Evolutionary conservation across 192 early-diverging fungal species (phyloP).

Genomic region (Pilobolus umbonatus): DNA sequence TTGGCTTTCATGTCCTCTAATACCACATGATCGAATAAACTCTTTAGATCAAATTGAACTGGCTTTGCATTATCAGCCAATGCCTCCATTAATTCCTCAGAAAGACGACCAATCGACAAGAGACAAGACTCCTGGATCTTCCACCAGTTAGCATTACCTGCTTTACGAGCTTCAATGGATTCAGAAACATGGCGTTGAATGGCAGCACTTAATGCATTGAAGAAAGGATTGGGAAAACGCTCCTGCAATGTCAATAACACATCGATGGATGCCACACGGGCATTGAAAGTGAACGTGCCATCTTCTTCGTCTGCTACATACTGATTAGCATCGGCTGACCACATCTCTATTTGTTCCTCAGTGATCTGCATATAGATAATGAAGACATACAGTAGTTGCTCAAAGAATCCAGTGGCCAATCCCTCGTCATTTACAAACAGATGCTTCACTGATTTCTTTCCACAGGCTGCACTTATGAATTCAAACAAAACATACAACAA

Average conservation of each 20-base stretch:
- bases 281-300: slow-evolving; percentile 80
- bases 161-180: slow-evolving; percentile 47
- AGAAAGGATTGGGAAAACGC: slow-evolving; percentile 36
- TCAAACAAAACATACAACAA: slow-evolving; percentile 67
- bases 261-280: slow-evolving; percentile 79
- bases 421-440: slow-evolving; percentile 47
- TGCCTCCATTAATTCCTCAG: slow-evolving; percentile 53
- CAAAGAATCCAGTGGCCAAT: slow-evolving; percentile 42
- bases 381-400: slow-evolving; percentile 50
- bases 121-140: slow-evolving; percentile 81
- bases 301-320: slow-evolving; percentile 92
- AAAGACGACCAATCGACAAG: slow-evolving; percentile 65
- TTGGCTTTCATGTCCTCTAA: slow-evolving; percentile 58
- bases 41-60: slow-evolving; percentile 63
- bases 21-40: slow-evolving; percentile 79
- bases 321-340: slow-evolving; percentile 81
- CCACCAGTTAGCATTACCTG: slow-evolving; percentile 67
- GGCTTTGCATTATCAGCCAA: slow-evolving; percentile 39
- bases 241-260: slow-evolving; percentile 41
- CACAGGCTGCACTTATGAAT: slow-evolving; percentile 53
- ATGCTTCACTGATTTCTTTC: slow-evolving; percentile 47
- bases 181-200: slow-evolving; percentile 47
- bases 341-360: slow-evolving; percentile 69
- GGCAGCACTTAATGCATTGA: slow-evolving; percentile 49
- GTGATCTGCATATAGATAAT: slow-evolving; percentile 82